phyloP scores from a whole-genome alignment of 352 stramenopile genomes.

The Phytopythium helicoides region DNA sequence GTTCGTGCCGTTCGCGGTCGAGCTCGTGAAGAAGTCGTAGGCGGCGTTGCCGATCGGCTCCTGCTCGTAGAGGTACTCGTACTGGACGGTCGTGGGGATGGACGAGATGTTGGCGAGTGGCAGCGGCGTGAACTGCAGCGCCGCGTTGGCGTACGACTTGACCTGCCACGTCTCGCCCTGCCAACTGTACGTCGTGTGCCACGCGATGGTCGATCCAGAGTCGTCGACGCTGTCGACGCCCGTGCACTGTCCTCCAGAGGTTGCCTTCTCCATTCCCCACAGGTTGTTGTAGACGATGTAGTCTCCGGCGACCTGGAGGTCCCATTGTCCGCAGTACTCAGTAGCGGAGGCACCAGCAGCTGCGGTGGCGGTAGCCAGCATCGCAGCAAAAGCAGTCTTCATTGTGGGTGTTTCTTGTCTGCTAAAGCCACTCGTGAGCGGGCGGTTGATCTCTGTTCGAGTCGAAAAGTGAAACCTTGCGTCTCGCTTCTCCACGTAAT shows the following conservation, averaged over 20 bases:
- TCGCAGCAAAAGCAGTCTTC: constrained; percentile 13
- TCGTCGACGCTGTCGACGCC: constrained; percentile 9
- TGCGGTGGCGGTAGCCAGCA: constrained; percentile 5
- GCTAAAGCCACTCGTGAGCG: too few species aligned
- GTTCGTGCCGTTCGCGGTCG: constrained; percentile 13
- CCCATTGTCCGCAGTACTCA: constrained; percentile 29
- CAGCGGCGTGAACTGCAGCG: constrained; percentile 19
- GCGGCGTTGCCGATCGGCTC: constrained; percentile 17
- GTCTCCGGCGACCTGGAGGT: constrained; percentile 16
- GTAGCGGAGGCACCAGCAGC: constrained; percentile 8
- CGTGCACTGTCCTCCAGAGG: constrained; percentile 20
- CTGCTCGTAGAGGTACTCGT: constrained; percentile 29
- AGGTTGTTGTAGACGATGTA: constrained; percentile 42
- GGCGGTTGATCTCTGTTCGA: neutral
- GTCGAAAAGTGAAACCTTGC: constrained; percentile 1
- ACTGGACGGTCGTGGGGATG: constrained; percentile 33
- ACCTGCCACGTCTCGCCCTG: constrained; percentile 20
- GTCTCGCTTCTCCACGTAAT: too few species aligned
- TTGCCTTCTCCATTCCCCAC: constrained; percentile 22
- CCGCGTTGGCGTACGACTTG: constrained; percentile 27
- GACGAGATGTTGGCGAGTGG: constrained; percentile 26
- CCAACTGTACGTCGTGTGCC: constrained; percentile 23
- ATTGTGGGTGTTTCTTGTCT: constrained; percentile 6
- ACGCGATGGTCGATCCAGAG: constrained; percentile 12
- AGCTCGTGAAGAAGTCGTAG: constrained; percentile 38